A percentile compares a stretch with the other conserved stretches of the same genome.
phyloP scores from a whole-genome alignment of 176 grass and related monocot genomes.

The Lolium rigidum region DNA sequence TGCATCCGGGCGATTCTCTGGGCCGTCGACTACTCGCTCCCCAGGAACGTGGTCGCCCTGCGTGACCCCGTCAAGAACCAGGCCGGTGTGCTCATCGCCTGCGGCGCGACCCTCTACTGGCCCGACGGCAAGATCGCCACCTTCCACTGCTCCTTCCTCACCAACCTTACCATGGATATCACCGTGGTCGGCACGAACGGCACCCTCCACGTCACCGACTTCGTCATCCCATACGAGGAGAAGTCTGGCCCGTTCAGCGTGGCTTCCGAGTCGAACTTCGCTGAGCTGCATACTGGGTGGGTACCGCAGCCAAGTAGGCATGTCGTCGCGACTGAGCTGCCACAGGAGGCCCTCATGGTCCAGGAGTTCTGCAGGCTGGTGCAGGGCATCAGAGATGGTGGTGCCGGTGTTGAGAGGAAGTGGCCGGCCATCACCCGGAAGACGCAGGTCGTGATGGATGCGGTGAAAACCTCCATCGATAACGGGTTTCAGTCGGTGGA shows the following conservation, averaged over 20 bases:
- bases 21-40: constrained; percentile 67
- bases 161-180: constrained; percentile 66
- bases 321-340: constrained; percentile 48
- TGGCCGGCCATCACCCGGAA: constrained; percentile 72
- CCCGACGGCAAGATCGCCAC: constrained; percentile 54
- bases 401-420: constrained; percentile 54
- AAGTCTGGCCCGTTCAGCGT: constrained; percentile 44
- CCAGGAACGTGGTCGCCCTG: constrained; percentile 51
- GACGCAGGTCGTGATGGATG: constrained; percentile 77
- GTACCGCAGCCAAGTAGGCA: constrained; percentile 58
- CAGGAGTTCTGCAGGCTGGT: constrained; percentile 67
- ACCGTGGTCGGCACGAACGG: constrained; percentile 63
- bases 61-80: constrained; percentile 54
- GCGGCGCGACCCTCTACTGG: constrained; percentile 64
- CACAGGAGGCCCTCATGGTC: constrained; percentile 79
- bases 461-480: constrained; percentile 69
- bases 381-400: constrained; percentile 52
- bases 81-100: constrained; percentile 62
- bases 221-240: constrained; percentile 76
- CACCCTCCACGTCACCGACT: constrained; percentile 60
- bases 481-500: constrained; percentile 53
- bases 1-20: constrained; percentile 73
- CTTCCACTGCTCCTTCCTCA: constrained; percentile 70
- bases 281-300: constrained; percentile 53
- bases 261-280: constrained; percentile 51